A percentile compares a stretch with the other conserved stretches of the same genome.
phyloP scores from a whole-genome alignment of 2,329 filamentous ascomycete species.

The Dryadomyces quercivorus region DNA sequence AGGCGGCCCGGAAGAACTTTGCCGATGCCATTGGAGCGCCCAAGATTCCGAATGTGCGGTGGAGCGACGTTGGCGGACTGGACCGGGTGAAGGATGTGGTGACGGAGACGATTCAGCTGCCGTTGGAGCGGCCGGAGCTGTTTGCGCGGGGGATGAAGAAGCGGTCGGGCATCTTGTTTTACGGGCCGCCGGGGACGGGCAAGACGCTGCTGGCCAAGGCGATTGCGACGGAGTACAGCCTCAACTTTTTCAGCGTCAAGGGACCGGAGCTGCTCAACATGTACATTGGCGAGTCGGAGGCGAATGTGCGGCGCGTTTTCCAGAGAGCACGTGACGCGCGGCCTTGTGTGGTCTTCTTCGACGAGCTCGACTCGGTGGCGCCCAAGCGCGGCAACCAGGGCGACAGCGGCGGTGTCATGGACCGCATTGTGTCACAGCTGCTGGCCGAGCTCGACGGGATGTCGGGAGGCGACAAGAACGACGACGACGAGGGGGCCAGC shows the following conservation, averaged over 20 bases:
- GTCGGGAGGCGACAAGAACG: constrained; percentile 36
- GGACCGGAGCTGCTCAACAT: constrained; percentile 87
- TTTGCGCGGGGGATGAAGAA: constrained; percentile 99
- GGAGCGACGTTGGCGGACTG: constrained; percentile 90
- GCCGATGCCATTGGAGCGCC: constrained; percentile 94
- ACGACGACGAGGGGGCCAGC: constrained; percentile 2
- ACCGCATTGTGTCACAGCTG: constrained; percentile 88
- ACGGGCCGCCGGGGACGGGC: constrained; percentile 80
- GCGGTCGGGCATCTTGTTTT: constrained; percentile 84
- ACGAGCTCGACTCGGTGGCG: constrained; percentile 85
- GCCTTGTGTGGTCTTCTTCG: constrained; percentile 87
- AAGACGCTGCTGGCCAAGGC: constrained; percentile 90
- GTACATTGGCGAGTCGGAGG: constrained; percentile 92
- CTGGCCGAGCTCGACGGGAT: constrained; percentile 94
- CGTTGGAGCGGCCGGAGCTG: constrained; percentile 79
- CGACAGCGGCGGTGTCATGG: constrained; percentile 96
- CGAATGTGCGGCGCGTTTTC: constrained; percentile 81
- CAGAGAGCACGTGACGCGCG: constrained; percentile 75
- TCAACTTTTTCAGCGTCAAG: constrained; percentile 93
- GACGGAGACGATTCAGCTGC: constrained; percentile 89
- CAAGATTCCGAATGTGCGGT: constrained; percentile 93
- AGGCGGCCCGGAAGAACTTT: constrained; percentile 94
- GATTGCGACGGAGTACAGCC: constrained; percentile 83
- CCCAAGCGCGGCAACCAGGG: constrained; percentile 96
- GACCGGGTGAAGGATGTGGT: constrained; percentile 95